Conservation (phyloP, 139 green algal species). For the Trebouxia sp. region DNA sequence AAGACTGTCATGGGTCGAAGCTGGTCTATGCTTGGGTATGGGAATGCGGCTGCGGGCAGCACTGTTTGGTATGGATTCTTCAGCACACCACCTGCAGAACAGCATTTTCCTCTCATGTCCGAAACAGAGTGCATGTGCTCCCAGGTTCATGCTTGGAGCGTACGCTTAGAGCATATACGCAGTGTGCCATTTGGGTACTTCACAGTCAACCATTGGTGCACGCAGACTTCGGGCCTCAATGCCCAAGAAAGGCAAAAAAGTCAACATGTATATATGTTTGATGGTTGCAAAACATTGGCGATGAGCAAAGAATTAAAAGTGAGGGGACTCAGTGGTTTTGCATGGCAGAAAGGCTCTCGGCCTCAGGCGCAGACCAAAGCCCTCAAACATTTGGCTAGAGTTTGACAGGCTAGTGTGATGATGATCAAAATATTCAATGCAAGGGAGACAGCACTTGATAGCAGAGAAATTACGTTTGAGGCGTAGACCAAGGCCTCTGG, state of each 20-base stretch:
- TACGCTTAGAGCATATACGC: background rate
- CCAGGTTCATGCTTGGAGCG: background rate
- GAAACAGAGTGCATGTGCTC: background rate
- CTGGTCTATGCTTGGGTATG: constrained; percentile 1
- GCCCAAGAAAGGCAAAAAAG: background rate
- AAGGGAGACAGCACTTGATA: too few species aligned
- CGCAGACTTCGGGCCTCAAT: background rate
- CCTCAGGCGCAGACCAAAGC: too few species aligned
- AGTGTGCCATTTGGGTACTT: background rate
- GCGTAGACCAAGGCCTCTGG: constrained; percentile 17
- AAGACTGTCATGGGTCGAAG: constrained; percentile 3
- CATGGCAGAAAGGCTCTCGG: too few species aligned
- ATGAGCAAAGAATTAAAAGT: too few species aligned
- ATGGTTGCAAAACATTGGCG: too few species aligned
- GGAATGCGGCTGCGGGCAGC: constrained; percentile 23
- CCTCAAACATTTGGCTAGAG: too few species aligned
- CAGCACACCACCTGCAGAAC: constrained; percentile 1
- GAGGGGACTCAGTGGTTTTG: too few species aligned
- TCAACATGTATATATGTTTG: background rate
- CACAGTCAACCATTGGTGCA: background rate
- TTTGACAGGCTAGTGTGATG: too few species aligned
- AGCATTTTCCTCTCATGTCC: too few species aligned
- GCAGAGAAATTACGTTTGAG: constrained; percentile 8
- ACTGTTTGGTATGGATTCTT: constrained; percentile 25
- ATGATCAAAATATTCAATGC: too few species aligned